phyloP scores from a whole-genome alignment of 768 basidiomycete species.

The Cyclocybe cylindracea region DNA sequence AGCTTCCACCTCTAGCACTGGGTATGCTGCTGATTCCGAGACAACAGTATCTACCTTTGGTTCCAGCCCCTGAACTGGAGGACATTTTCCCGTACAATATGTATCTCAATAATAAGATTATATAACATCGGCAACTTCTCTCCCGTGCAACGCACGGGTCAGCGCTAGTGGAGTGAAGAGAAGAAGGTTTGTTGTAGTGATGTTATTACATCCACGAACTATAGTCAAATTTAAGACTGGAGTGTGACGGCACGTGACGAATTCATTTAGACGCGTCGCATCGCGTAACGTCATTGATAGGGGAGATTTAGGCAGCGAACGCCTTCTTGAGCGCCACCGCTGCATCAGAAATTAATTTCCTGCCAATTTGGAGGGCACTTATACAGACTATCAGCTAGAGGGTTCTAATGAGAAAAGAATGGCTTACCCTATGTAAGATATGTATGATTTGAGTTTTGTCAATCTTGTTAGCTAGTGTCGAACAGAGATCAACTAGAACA shows the following conservation, averaged over 20 bases:
- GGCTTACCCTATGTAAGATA: not conserved
- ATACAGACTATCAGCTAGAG: not conserved
- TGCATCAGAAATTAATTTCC: slow-evolving; percentile 38
- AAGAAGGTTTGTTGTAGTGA: too few species aligned
- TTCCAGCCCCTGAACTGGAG: too few species aligned
- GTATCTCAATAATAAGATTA: too few species aligned
- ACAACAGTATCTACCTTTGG: too few species aligned
- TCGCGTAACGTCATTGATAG: not conserved
- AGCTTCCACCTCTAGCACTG: too few species aligned
- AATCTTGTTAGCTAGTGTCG: not conserved
- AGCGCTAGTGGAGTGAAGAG: not conserved
- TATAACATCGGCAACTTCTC: too few species aligned
- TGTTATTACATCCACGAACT: too few species aligned
- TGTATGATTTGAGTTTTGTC: not conserved
- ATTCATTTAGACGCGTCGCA: not conserved
- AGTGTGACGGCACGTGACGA: not conserved
- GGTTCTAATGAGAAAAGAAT: not conserved
- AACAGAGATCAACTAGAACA: slow-evolving; percentile 19
- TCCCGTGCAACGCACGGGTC: too few species aligned
- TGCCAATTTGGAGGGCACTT: slow-evolving; percentile 26
- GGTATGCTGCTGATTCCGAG: too few species aligned
- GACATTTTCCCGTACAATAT: too few species aligned
- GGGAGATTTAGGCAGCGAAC: not conserved
- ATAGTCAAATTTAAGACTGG: too few species aligned
- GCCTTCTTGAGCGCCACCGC: slow-evolving; percentile 32